Conservation (phyloP, 1,139 yeast genomes). For the Diutina siamensis region DNA sequence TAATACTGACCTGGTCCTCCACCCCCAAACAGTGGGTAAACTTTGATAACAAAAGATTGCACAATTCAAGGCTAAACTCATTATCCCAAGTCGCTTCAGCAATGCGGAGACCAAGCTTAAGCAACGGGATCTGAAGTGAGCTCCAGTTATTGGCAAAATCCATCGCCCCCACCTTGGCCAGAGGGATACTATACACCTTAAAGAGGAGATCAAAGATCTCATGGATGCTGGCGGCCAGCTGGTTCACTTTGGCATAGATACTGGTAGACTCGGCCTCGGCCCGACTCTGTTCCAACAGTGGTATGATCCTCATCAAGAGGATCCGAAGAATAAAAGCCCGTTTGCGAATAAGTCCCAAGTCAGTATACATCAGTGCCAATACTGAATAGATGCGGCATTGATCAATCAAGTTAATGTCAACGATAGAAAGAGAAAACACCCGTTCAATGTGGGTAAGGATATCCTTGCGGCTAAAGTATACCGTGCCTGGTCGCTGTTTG, state of each 20-base stretch:
- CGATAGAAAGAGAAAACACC: slow-evolving; percentile 26
- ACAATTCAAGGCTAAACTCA: slow-evolving; percentile 33
- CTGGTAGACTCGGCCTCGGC: slow-evolving; percentile 7
- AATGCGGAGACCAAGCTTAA: slow-evolving; percentile 43
- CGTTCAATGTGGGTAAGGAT: slow-evolving; percentile 42
- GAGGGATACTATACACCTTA: slow-evolving; percentile 28
- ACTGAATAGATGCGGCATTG: slow-evolving; percentile 55
- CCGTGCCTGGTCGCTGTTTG: slow-evolving; percentile 4
- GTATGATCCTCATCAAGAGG: slow-evolving; percentile 40
- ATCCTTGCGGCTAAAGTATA: slow-evolving; percentile 22
- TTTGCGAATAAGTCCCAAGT: slow-evolving; percentile 53
- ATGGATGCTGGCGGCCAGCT: slow-evolving; percentile 9
- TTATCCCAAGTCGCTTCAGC: slow-evolving; percentile 41
- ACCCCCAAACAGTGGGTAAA: slow-evolving; percentile 36
- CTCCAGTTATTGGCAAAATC: slow-evolving; percentile 32
- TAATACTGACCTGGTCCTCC: slow-evolving; percentile 25
- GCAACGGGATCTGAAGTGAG: slow-evolving; percentile 43
- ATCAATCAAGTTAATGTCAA: slow-evolving; percentile 35
- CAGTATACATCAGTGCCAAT: slow-evolving; percentile 53
- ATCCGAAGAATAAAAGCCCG: slow-evolving; percentile 59
- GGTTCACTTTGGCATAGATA: background rate
- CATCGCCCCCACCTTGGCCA: slow-evolving; percentile 18
- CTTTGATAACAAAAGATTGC: slow-evolving; percentile 42
- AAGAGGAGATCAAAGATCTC: slow-evolving; percentile 30
- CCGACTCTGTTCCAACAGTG: slow-evolving; percentile 18